Percentiles rank a stretch among this genome's conserved stretches.
Evolutionary conservation across 1,139 yeast species (phyloP).

Genomic region (Meyerozyma guilliermondii): DNA sequence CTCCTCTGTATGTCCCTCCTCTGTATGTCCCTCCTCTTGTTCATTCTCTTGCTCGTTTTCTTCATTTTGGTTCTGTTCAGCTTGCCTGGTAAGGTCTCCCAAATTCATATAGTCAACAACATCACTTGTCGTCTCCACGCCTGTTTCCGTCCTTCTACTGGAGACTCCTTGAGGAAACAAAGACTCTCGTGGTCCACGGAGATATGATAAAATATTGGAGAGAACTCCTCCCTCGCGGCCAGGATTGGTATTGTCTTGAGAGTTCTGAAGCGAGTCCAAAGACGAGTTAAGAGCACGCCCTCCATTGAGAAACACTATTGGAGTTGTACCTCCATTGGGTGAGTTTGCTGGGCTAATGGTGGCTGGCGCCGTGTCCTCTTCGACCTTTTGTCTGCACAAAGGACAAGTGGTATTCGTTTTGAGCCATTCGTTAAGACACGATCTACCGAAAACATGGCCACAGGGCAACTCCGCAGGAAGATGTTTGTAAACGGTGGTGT

Average conservation of each 20-base stretch:
- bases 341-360: conserved; percentile 15
- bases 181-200: conserved; percentile 15
- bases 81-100: conserved; percentile 12
- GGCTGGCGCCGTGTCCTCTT: conserved; percentile 6
- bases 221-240: conserved; percentile 11
- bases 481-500: conserved; percentile 43
- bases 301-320: not conserved
- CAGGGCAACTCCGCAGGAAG: conserved; percentile 74
- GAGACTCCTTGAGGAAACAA: conserved; percentile 47
- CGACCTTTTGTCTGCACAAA: conserved; percentile 61
- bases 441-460: conserved; percentile 70
- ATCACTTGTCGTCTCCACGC: conserved; percentile 10
- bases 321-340: conserved; percentile 8
- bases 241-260: not conserved
- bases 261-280: not conserved
- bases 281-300: not conserved
- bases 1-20: conserved; percentile 3
- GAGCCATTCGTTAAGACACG: conserved; percentile 76
- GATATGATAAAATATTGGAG: conserved; percentile 22
- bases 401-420: conserved; percentile 70
- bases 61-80: not conserved
- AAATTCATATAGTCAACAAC: conserved; percentile 25
- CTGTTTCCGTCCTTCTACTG: conserved; percentile 39
- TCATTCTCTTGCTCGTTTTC: conserved; percentile 2
- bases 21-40: not conserved